phyloP scores from a whole-genome alignment of 495 filamentous ascomycete species.

The Parathielavia appendiculata region DNA sequence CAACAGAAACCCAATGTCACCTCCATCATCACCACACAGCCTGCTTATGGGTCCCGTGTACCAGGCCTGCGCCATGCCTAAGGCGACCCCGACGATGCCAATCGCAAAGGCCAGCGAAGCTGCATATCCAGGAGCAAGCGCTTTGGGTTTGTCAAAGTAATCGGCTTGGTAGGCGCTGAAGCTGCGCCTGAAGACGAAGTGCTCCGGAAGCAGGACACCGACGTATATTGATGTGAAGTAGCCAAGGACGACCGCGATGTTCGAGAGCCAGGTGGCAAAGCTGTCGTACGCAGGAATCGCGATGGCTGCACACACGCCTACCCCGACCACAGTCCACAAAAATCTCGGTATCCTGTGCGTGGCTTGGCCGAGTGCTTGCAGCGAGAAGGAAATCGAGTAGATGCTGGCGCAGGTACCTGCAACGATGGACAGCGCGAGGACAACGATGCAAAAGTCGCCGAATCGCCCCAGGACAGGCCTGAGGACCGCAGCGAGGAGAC shows the following conservation, averaged over 20 bases:
- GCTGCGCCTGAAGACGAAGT: conserved; percentile 69
- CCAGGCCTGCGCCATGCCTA: conserved; percentile 76
- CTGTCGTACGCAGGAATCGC: conserved; percentile 71
- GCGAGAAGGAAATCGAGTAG: conserved; percentile 72
- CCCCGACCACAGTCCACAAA: conserved; percentile 66
- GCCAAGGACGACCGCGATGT: conserved; percentile 74
- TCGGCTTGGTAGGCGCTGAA: conserved; percentile 58
- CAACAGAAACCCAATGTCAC: conserved; percentile 73
- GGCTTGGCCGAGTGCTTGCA: conserved; percentile 63
- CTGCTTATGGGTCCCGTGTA: conserved; percentile 66
- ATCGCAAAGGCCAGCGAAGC: conserved; percentile 62
- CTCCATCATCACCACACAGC: conserved; percentile 59
- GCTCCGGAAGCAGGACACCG: conserved; percentile 64
- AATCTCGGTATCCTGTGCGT: conserved; percentile 70
- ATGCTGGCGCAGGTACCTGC: conserved; percentile 88
- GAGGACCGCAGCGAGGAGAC: conserved; percentile 63
- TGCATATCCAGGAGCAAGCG: conserved; percentile 67
- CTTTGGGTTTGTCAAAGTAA: conserved; percentile 53
- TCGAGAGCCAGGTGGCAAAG: conserved; percentile 66
- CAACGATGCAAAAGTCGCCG: conserved; percentile 76
- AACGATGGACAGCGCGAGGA: conserved; percentile 74
- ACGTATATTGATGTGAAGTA: conserved; percentile 87
- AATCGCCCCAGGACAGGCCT: conserved; percentile 64
- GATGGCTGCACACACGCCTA: conserved; percentile 66
- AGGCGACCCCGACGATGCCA: conserved; percentile 66